Percentiles rank a stretch among this genome's conserved stretches.
These are phyloP conservation scores for Rhizopogon sp. DNA, from an alignment of 768 basidiomycete species.

Conservation along the genomic window DNA sequence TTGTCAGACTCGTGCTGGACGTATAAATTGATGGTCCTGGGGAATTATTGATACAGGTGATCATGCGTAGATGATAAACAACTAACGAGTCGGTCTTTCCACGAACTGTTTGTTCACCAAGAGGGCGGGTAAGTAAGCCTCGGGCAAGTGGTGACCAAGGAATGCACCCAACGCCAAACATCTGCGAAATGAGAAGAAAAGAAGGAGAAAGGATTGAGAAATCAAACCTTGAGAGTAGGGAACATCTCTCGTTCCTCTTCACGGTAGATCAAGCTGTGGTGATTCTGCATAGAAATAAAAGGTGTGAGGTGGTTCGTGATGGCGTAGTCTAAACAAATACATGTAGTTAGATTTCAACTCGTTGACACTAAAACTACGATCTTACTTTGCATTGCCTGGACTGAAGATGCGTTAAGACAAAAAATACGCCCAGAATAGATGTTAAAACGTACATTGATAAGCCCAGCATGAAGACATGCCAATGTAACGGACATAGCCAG, in stretches of 20 bases:
- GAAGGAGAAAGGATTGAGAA: background rate
- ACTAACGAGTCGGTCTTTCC: constrained; percentile 29
- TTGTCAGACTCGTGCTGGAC: constrained; percentile 23
- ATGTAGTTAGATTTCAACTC: background rate
- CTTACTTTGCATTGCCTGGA: constrained; percentile 54
- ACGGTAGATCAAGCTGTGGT: constrained; percentile 55
- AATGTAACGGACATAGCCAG: constrained; percentile 57
- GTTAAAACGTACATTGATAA: constrained; percentile 40
- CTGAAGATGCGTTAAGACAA: constrained; percentile 17
- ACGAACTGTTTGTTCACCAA: constrained; percentile 34
- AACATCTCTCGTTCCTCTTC: constrained; percentile 67
- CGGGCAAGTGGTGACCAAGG: constrained; percentile 57
- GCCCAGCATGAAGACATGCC: constrained; percentile 55
- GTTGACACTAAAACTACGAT: background rate
- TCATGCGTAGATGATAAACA: background rate
- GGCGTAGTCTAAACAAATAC: constrained; percentile 43
- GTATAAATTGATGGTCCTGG: constrained; percentile 16
- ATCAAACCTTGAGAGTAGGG: constrained; percentile 45
- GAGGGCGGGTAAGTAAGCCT: constrained; percentile 43
- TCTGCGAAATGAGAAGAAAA: constrained; percentile 20
- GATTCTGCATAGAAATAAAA: constrained; percentile 71
- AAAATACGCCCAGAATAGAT: background rate
- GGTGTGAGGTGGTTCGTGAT: constrained; percentile 51
- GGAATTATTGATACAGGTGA: background rate
- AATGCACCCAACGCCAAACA: constrained; percentile 50